Conservation (phyloP, 2,329 filamentous ascomycete genomes). For the Alternaria solani region DNA sequence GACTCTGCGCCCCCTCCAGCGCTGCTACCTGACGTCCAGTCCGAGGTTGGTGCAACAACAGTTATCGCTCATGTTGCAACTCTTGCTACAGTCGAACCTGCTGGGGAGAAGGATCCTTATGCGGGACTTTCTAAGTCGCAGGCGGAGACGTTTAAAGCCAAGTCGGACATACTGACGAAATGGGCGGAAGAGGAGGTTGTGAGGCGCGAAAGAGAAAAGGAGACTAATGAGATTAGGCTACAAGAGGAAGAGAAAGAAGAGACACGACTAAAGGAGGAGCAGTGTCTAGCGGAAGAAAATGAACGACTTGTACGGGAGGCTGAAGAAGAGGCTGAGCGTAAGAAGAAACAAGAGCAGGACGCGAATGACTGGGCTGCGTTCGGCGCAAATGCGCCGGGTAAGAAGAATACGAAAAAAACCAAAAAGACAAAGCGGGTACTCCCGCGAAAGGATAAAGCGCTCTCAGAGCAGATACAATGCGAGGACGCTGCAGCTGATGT, state of each 20-base stretch:
- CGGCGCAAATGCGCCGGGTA: conserved; percentile 14
- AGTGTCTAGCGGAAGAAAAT: conserved; percentile 17
- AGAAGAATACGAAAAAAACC: conserved; percentile 24
- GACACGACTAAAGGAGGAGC: conserved; percentile 31
- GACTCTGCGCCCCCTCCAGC: not conserved
- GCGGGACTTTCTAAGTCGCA: conserved; percentile 40
- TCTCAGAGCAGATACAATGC: no score
- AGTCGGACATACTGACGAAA: conserved; percentile 42
- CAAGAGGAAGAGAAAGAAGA: conserved; percentile 39
- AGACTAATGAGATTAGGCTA: conserved; percentile 27
- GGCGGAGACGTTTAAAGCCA: conserved; percentile 43
- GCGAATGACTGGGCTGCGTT: accelerated
- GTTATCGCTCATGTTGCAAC: not conserved
- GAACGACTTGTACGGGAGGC: not conserved
- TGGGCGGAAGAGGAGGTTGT: conserved; percentile 26
- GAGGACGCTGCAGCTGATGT: not conserved
- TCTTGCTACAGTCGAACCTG: not conserved
- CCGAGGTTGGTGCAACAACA: not conserved
- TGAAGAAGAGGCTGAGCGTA: conserved; percentile 32
- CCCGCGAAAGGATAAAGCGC: not conserved
- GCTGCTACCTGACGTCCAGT: not conserved
- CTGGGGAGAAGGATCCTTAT: conserved; percentile 43
- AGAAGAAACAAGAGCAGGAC: not conserved
- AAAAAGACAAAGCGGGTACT: conserved; percentile 14
- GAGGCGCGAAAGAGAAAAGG: conserved; percentile 28